Conservation (phyloP, 768 basidiomycete genomes). For the Lactifluus pinguis region DNA sequence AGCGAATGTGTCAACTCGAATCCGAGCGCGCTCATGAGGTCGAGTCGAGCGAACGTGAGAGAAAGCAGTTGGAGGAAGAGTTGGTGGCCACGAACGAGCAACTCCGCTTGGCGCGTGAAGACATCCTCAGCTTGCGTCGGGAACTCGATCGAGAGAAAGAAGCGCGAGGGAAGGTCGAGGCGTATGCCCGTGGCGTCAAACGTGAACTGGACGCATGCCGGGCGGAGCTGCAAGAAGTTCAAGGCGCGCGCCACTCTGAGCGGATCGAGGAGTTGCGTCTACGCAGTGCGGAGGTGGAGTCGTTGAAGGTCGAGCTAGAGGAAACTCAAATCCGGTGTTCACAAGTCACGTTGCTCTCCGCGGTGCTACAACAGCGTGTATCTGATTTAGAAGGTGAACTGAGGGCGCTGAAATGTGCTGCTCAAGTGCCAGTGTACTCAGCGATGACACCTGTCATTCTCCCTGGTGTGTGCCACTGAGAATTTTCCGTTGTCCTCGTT, state of each 20-base stretch:
- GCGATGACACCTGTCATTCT: neutral
- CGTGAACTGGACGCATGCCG: neutral
- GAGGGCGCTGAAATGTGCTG: neutral
- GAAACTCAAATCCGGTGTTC: neutral
- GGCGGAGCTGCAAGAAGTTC: neutral
- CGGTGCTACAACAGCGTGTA: slow-evolving; percentile 1
- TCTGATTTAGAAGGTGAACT: neutral
- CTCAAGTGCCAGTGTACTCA: too few relatives aligned
- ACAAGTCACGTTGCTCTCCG: neutral
- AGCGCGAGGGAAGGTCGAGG: neutral
- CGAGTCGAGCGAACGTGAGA: too few relatives aligned
- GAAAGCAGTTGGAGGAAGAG: too few relatives aligned
- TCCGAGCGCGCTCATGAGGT: too few relatives aligned
- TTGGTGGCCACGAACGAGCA: too few relatives aligned
- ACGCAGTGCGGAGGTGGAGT: neutral
- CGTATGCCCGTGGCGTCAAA: neutral
- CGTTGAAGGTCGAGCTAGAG: neutral
- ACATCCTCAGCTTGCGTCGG: too few relatives aligned
- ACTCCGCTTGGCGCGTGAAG: too few relatives aligned
- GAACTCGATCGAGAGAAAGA: too few relatives aligned
- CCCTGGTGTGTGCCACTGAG: too few relatives aligned
- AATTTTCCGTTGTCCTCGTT: neutral
- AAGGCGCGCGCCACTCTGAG: neutral
- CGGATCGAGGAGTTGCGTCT: neutral
- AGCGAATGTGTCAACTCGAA: too few relatives aligned